phyloP scores from a whole-genome alignment of 2,329 filamentous ascomycete genomes.

The Penicillium sp. region DNA sequence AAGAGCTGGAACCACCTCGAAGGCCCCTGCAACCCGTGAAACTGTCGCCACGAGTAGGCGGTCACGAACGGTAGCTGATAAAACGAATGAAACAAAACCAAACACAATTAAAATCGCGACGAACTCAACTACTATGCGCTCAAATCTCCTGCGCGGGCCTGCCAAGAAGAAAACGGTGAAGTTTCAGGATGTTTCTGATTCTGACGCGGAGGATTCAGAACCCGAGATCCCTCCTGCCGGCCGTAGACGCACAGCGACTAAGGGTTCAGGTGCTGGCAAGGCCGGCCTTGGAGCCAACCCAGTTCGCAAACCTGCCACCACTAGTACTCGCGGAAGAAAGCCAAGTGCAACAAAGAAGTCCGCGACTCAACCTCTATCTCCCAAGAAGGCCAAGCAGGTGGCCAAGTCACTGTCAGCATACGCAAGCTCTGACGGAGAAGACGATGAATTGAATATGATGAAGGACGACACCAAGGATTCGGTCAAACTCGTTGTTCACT shows the following conservation, averaged over 20 bases:
- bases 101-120: slow-evolving; percentile 31
- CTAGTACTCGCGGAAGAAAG: slow-evolving; percentile 31
- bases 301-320: slow-evolving; percentile 42
- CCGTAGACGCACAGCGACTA: slow-evolving; percentile 26
- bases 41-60: slow-evolving; percentile 14
- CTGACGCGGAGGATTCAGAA: slow-evolving; percentile 42
- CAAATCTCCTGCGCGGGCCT: slow-evolving; percentile 32
- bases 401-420: slow-evolving; percentile 41
- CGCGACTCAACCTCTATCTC: slow-evolving; percentile 43
- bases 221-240: slow-evolving; percentile 22
- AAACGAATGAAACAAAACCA: slow-evolving; percentile 15
- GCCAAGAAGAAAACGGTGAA: slow-evolving; percentile 49
- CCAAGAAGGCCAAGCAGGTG: slow-evolving; percentile 50
- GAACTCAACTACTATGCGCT: slow-evolving; percentile 29
- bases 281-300: slow-evolving; percentile 47
- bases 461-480: slow-evolving; percentile 33
- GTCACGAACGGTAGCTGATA: slow-evolving; percentile 10
- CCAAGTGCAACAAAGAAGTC: slow-evolving; percentile 35
- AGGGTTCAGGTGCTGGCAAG: slow-evolving; percentile 25
- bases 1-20: slow-evolving; percentile 22
- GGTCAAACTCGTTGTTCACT: slow-evolving; percentile 34
- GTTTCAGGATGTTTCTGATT: slow-evolving; percentile 44
- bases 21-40: slow-evolving; percentile 14
- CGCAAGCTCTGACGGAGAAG: slow-evolving; percentile 41
- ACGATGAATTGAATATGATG: slow-evolving; percentile 43